A percentile compares a stretch with the other conserved stretches of the same genome.
These are phyloP conservation scores for Begonia fuchsioides DNA, from an alignment of 306 rosid species.

Conservation along the genomic window DNA sequence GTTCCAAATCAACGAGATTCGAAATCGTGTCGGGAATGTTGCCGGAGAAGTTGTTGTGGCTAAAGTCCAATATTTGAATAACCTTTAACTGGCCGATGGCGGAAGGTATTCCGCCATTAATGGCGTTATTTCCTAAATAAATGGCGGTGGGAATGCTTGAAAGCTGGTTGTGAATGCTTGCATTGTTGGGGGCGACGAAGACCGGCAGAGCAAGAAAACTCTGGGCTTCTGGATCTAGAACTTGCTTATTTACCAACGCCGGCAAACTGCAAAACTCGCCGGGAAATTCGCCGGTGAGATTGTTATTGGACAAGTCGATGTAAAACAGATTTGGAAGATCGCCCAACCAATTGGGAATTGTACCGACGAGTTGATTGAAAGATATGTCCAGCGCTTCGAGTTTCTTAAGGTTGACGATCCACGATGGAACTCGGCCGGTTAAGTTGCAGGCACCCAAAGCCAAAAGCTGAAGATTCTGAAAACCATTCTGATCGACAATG, in stretches of 20 bases:
- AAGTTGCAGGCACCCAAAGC: constrained; percentile 67
- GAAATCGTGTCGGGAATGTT: constrained; percentile 49
- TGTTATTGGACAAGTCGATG: constrained; percentile 58
- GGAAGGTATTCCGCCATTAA: constrained; percentile 40
- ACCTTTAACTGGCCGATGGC: constrained; percentile 44
- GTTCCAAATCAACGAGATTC: constrained; percentile 50
- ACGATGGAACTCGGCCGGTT: constrained; percentile 57
- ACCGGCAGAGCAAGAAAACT: constrained; percentile 63
- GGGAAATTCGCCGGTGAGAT: constrained; percentile 48
- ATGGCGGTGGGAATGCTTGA: constrained; percentile 53
- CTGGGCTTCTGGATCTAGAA: constrained; percentile 22
- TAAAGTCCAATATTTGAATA: constrained; percentile 45
- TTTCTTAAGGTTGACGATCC: constrained; percentile 47
- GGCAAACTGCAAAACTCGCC: constrained; percentile 34
- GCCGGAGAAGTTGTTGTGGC: constrained; percentile 48
- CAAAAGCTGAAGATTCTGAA: constrained; percentile 52
- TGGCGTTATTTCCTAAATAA: constrained; percentile 38
- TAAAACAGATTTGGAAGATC: constrained; percentile 58
- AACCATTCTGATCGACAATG: constrained; percentile 35
- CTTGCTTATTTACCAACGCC: constrained; percentile 21
- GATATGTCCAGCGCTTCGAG: constrained; percentile 78
- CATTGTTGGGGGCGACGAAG: constrained; percentile 48
- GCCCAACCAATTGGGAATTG: constrained; percentile 67
- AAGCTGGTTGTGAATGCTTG: constrained; percentile 48
- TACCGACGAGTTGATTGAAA: constrained; percentile 34